phyloP scores from a whole-genome alignment of 495 filamentous ascomycete species.

The Aspergillus affinis region DNA sequence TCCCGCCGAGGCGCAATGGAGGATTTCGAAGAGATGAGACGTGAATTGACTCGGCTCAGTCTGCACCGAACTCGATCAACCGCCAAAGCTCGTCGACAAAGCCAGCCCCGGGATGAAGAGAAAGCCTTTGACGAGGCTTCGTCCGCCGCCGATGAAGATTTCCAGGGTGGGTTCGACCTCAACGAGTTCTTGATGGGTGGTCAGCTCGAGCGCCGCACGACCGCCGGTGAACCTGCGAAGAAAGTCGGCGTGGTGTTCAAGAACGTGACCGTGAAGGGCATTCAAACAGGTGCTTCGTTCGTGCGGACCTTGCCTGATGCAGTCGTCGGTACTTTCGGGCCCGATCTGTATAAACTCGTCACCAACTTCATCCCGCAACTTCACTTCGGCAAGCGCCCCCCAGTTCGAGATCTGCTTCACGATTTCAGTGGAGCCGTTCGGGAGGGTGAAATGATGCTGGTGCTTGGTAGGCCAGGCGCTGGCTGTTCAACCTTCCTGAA shows the following conservation, averaged over 20 bases:
- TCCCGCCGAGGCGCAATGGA: slow-evolving; percentile 64
- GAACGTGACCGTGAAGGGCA: slow-evolving; percentile 73
- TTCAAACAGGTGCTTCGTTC: slow-evolving; percentile 63
- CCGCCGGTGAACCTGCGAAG: slow-evolving; percentile 67
- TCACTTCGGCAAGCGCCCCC: slow-evolving; percentile 48
- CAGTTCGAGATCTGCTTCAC: slow-evolving; percentile 63
- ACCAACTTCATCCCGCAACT: slow-evolving; percentile 64
- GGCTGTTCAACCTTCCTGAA: slow-evolving; percentile 83
- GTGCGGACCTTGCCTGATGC: slow-evolving; percentile 76
- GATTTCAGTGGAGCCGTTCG: slow-evolving; percentile 77
- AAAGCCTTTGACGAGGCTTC: slow-evolving; percentile 32
- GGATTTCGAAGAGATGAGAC: slow-evolving; percentile 66
- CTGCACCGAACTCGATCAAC: slow-evolving; percentile 46
- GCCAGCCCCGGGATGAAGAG: slow-evolving; percentile 37
- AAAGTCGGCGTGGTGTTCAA: slow-evolving; percentile 84
- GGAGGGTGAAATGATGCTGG: slow-evolving; percentile 82
- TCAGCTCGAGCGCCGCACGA: slow-evolving; percentile 74
- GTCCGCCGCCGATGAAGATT: slow-evolving; percentile 30
- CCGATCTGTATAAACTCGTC: slow-evolving; percentile 73
- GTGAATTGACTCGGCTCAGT: slow-evolving; percentile 62
- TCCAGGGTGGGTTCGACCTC: slow-evolving; percentile 65
- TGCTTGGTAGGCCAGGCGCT: slow-evolving; percentile 75
- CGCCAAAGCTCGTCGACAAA: slow-evolving; percentile 28
- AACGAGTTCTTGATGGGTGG: slow-evolving; percentile 75
- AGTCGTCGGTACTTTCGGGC: slow-evolving; percentile 79